Base-by-base conservation (phyloP, 148 eudicot species). In the Silene conica region DNA sequence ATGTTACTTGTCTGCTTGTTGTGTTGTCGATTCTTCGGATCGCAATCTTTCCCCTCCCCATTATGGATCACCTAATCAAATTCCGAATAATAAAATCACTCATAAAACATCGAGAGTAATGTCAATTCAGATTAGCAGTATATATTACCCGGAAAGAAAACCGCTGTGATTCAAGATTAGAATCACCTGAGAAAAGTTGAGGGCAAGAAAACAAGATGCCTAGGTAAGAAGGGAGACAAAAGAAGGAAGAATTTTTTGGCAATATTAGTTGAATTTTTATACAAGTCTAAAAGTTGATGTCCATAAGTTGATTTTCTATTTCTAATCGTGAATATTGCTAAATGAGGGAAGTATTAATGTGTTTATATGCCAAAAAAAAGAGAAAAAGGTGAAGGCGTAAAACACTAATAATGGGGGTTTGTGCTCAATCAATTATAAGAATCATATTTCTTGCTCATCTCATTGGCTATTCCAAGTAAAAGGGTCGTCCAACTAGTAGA, bases 1-100 rank as follows among this genome's bases (percentile, higher is more conserved):
- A 87, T 66, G 90, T 87, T 66, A 87, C 90, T 70, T 87, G 90
- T 72, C 90, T 85, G 73, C 86, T 85, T 14, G 90, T 87, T 15
- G 86, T 81, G 63, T 87, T 83, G 23, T 87, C 90, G 72, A 87
- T 87, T 79, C 88, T 83, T 74, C 86, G 69, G 54, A 87, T 87
- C 67, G 81, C 85, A 70, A 87, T 87, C 86, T 87, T 87, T 21
- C 90, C 90, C 59, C 90, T 80, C 74, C 85, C 88, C 90, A 87
- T 87, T 62, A 57, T 21, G 52, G 19, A 69, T 43, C 22, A 28
- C 22, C 26, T 65, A 18, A 54, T 13, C 1, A 48, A 54, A 77
- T 15, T 23, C 10, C 16, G 61, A 45, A 48, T 57, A 43, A 23
- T 12, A 10, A 55, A 72, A 67, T 73, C 26, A 50, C 48, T 31